Percentiles rank a stretch among this genome's conserved stretches.
Conservation (phyloP, 108 stramenopile species). For the Skeletonema marinoi region DNA sequence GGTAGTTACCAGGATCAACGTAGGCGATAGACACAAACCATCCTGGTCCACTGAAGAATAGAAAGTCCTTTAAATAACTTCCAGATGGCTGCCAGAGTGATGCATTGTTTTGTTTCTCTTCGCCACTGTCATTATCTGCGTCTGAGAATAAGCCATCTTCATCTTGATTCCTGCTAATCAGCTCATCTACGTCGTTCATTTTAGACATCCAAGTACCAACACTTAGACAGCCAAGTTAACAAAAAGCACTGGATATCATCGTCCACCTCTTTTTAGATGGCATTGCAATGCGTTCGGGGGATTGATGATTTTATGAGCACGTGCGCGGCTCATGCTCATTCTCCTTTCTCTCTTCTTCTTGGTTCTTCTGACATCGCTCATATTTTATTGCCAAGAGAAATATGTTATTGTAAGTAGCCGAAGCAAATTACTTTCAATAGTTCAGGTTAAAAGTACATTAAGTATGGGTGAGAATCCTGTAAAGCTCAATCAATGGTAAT, state of each 20-base stretch:
- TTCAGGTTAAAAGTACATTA: neutral
- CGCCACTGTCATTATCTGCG: neutral
- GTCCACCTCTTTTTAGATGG: no score
- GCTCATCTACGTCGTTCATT: constrained; percentile 6
- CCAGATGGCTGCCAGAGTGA: constrained; percentile 21
- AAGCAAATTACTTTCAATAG: no score
- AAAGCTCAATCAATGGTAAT: constrained; percentile 72
- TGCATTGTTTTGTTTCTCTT: neutral
- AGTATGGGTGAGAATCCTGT: neutral
- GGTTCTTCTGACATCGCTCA: no score
- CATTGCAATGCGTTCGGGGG: no score
- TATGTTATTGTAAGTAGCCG: no score
- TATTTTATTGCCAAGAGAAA: no score
- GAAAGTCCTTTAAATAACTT: constrained; percentile 49
- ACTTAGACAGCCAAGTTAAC: no score
- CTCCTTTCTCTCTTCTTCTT: no score
- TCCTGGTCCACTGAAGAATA: constrained; percentile 65
- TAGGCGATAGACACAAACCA: constrained; percentile 85
- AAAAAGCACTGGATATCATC: no score
- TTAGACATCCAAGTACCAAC: neutral
- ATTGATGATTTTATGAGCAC: no score
- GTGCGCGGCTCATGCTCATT: no score
- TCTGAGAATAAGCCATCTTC: neutral
- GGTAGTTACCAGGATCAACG: constrained; percentile 87
- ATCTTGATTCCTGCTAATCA: neutral